phyloP scores from a whole-genome alignment of 1,284 basidiomycete genomes.

The Cerioporus squamosus region DNA sequence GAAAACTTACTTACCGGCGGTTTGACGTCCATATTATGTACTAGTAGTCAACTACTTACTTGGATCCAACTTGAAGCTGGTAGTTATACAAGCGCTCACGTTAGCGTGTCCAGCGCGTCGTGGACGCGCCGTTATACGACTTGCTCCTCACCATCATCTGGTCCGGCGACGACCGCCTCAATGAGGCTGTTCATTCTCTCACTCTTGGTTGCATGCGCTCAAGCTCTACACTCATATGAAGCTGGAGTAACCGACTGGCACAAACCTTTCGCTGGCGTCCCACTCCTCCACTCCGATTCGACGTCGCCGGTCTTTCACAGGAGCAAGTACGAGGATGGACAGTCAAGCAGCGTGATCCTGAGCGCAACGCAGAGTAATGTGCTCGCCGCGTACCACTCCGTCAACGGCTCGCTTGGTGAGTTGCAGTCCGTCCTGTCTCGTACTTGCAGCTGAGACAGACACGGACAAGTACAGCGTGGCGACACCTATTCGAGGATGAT shows the following conservation, averaged over 20 bases:
- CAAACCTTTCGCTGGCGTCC: conserved; percentile 73
- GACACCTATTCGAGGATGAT: conserved; percentile 69
- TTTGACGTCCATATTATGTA: too few species aligned
- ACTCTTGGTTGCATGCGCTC: conserved; percentile 14
- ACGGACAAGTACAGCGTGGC: conserved; percentile 66
- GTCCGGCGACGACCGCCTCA: conserved; percentile 9
- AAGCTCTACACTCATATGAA: conserved; percentile 64
- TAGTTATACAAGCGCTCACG: too few species aligned
- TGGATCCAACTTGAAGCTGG: too few species aligned
- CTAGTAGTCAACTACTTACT: too few species aligned
- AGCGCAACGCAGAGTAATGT: conserved; percentile 80
- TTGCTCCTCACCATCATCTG: not conserved
- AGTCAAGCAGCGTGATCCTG: conserved; percentile 58
- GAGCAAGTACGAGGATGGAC: conserved; percentile 34
- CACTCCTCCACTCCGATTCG: conserved; percentile 49
- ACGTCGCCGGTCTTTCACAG: conserved; percentile 64
- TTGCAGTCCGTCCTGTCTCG: conserved; percentile 10
- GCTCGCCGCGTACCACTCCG: conserved; percentile 75
- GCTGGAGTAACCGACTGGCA: conserved; percentile 91
- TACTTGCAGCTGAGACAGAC: conserved; percentile 7
- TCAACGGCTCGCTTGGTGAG: conserved; percentile 77
- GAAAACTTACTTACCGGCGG: too few species aligned
- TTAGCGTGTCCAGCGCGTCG: too few species aligned
- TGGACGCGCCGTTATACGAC: not conserved
- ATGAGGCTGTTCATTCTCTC: conserved; percentile 22